phyloP scores from a whole-genome alignment of 2,329 filamentous ascomycete species.

The Fusarium secorum region DNA sequence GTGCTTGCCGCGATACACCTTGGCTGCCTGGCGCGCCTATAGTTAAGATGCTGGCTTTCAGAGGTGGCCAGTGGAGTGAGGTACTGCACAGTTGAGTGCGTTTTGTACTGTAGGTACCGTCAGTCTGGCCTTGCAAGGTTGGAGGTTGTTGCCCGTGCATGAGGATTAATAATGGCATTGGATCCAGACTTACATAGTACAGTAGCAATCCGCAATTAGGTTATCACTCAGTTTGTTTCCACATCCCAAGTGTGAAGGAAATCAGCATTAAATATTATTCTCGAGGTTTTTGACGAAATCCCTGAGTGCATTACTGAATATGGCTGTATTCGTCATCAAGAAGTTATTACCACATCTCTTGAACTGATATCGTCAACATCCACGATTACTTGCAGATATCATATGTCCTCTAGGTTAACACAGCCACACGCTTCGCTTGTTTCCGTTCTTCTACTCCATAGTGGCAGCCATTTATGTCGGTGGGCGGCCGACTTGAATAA shows the following conservation, averaged over 20 bases:
- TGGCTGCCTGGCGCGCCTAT: constrained; percentile 36
- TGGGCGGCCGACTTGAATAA: constrained; percentile 12
- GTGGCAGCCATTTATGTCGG: constrained; percentile 1
- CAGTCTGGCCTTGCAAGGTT: constrained; percentile 6
- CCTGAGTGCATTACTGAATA: neutral
- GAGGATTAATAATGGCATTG: constrained; percentile 2
- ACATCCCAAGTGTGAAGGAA: neutral
- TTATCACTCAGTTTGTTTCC: neutral
- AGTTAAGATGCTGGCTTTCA: neutral
- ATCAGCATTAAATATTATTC: neutral
- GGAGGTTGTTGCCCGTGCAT: constrained; percentile 1
- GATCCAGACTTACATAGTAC: neutral
- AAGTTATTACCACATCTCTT: neutral
- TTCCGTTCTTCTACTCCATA: constrained; percentile 12
- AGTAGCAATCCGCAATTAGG: neutral
- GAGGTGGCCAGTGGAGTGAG: neutral
- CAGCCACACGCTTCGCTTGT: constrained; percentile 26
- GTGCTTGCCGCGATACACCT: constrained; percentile 36
- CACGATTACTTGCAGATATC: neutral
- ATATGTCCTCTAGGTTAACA: constrained; percentile 1
- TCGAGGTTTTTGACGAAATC: neutral
- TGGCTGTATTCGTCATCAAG: neutral
- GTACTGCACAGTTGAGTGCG: neutral
- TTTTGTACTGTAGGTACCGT: neutral
- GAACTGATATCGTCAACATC: neutral